Evolutionary conservation across 257 asterid species (phyloP), one percentile per base, ranked within the genome.

Genomic region (Solanum etuberosum): DNA sequence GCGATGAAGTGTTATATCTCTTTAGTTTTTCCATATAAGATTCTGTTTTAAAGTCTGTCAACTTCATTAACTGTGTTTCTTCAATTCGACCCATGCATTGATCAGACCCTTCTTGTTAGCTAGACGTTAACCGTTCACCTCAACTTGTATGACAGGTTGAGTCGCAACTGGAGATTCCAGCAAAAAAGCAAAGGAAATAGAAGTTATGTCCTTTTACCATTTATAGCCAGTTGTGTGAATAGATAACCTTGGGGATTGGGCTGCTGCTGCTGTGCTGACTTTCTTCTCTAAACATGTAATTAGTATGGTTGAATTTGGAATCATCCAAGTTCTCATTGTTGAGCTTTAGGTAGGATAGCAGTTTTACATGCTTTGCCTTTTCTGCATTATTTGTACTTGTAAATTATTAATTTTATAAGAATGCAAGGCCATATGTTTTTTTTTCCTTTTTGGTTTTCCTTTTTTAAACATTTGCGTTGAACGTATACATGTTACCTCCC

Each of bases 131-230:
- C 13, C 23, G 6, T 67, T 71, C 37, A 27, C 68, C 27, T 35
- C 63, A 82, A 85, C 40, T 68, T n/a, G 59, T 71, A 78, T 91
- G 83, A 83, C 94, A 95, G 98, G 90, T 89, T 31, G 96, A 91
- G 82, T 90, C 90, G 13, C 95, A 89, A 89, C 93, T 88, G 90
- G 94, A 92, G 43, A 87, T 68, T 61, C 87, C 91, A 27, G 86
- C 90, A 57, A 95, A 95, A 88, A 91, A 91, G 89, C 94, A 84
- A 63, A 91, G 98, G 76, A 94, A 89, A 86, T 95, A 92, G 90
- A 89, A 46, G 29, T 70, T 29, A 32, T 83, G 31, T 10, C 43
- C 51, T 85, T 68, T 68, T 51, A 9, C 12, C 9, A 67, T 86
- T 76, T n/a, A 57, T 72, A 27, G 20, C 67, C 83, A 87, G 70